Evolutionary conservation across 2,329 filamentous ascomycete genomes (phyloP).

Genomic region (Tetracladium maxilliforme): DNA sequence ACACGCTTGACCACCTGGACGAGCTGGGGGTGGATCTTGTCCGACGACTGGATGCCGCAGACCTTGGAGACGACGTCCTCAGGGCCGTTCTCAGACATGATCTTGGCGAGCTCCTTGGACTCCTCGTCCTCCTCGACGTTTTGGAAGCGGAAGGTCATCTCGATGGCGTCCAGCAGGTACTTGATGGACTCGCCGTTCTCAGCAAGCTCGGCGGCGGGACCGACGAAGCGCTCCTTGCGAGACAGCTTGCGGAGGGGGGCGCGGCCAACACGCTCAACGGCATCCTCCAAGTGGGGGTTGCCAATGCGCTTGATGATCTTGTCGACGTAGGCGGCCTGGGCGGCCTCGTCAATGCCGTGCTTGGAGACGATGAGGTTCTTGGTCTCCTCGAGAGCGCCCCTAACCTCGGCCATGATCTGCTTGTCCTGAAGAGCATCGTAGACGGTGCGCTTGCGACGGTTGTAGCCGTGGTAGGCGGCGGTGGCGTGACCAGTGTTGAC

Average conservation of each 20-base stretch:
- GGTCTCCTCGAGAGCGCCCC: conserved; percentile 71
- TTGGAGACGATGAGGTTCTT: conserved; percentile 74
- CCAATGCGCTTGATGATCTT: conserved; percentile 88
- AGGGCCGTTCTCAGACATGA: conserved; percentile 60
- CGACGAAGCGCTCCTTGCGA: conserved; percentile 91
- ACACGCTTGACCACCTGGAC: conserved; percentile 72
- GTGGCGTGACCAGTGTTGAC: conserved; percentile 98
- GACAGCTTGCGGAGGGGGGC: conserved; percentile 87
- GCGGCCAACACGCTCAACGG: conserved; percentile 87
- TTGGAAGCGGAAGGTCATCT: conserved; percentile 92
- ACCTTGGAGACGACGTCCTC: conserved; percentile 68
- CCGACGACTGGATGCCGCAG: conserved; percentile 61
- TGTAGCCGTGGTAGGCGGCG: conserved; percentile 87
- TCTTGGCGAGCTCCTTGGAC: conserved; percentile 70
- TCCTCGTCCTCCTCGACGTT: conserved; percentile 87
- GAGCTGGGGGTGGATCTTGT: conserved; percentile 66
- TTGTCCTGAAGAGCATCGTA: conserved; percentile 77
- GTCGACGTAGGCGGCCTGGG: conserved; percentile 77
- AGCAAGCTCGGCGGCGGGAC: conserved; percentile 77
- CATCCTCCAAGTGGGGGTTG: conserved; percentile 85
- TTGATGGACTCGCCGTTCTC: conserved; percentile 62
- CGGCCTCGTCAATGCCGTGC: conserved; percentile 60
- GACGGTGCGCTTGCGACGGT: conserved; percentile 73
- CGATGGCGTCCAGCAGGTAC: conserved; percentile 66
- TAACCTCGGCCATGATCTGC: conserved; percentile 67